These are phyloP conservation scores for Triticum timopheevii DNA, from an alignment of 176 grass and related monocot genomes.

Conservation along the genomic window DNA sequence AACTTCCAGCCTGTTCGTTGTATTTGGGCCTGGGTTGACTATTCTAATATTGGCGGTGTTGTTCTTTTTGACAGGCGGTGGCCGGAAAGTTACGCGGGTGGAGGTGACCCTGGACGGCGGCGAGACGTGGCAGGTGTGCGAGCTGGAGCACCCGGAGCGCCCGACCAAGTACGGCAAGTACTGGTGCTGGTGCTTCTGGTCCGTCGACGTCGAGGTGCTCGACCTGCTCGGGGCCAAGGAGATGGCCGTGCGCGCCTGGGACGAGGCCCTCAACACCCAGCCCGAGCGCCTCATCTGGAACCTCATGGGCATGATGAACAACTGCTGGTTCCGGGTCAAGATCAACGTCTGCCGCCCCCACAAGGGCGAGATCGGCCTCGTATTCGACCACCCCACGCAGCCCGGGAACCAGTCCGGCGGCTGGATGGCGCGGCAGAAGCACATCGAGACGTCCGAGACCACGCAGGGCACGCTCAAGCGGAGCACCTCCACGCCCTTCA, in stretches of 20 bases:
- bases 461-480: slow-evolving; percentile 48
- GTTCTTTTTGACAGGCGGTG: slow-evolving; percentile 48
- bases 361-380: slow-evolving; percentile 61
- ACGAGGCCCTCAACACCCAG: slow-evolving; percentile 79
- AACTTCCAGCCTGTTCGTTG: not conserved
- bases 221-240: slow-evolving; percentile 78
- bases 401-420: slow-evolving; percentile 68
- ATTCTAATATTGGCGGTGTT: not conserved
- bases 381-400: slow-evolving; percentile 78
- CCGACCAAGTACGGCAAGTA: slow-evolving; percentile 77
- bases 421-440: slow-evolving; percentile 69
- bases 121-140: slow-evolving; percentile 63
- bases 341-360: slow-evolving; percentile 54
- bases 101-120: slow-evolving; percentile 84
- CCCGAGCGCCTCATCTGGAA: slow-evolving; percentile 86
- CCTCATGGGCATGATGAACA: slow-evolving; percentile 98
- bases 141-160: slow-evolving; percentile 57
- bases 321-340: slow-evolving; percentile 90
- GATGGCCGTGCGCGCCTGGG: slow-evolving; percentile 86
- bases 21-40: not conserved
- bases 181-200: slow-evolving; percentile 99
- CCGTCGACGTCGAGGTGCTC: slow-evolving; percentile 59
- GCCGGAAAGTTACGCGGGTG: slow-evolving; percentile 75
- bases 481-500: slow-evolving; percentile 56
- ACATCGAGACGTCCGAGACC: slow-evolving; percentile 34